Evolutionary conservation across 2,329 filamentous ascomycete species (phyloP), one percentile per base, ranked within the genome.

Genomic region (Plenodomus lindquistii): DNA sequence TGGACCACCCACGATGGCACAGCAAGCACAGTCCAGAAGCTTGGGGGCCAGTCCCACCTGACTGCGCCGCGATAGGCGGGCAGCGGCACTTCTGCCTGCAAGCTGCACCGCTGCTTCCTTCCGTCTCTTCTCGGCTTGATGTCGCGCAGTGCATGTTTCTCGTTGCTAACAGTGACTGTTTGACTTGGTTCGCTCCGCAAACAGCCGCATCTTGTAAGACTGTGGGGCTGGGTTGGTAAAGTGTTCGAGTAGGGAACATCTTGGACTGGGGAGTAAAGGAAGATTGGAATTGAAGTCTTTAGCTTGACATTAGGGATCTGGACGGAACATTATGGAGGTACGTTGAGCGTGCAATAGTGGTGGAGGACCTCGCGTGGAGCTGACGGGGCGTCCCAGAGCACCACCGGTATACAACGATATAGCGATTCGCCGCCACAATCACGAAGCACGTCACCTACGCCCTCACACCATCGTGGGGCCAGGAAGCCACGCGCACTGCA

Each of bases 321-420:
- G 16, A 17, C 13, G 16, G 10, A 15, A 19, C 22, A 36, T 24
- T 15, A 47, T 47, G 44, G 44, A 47, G 39, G 44, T 47, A 46
- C 17, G 20, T 34, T 40, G 18, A 31, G 20, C 10, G 17, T 22
- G 13, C 22, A 13, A 7, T 31, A 4, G 11, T 31, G 27, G 6
- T 31, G 27, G 27, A 4, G 27, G 27, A 11, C n/a, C n/a, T n/a
- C n/a, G n/a, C 6, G 22, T 31, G 11, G 27, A 31, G 6, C 15
- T 31, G 27, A 31, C 4, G 22, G 22, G 11, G 21, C 16, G 21
- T 38, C 29, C 34, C 34, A 47, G 44, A 42, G 38, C 39, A 37
- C 34, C 18, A 39, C 42, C 27, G n/a, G n/a, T n/a, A 21, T 16
- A 41, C 22, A 41, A 27, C 21, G 36, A 18, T 40, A 48, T 34